A percentile compares a stretch with the other conserved stretches of the same genome.
phyloP scores from a whole-genome alignment of 2,329 filamentous ascomycete species.

The Alternaria sp. region DNA sequence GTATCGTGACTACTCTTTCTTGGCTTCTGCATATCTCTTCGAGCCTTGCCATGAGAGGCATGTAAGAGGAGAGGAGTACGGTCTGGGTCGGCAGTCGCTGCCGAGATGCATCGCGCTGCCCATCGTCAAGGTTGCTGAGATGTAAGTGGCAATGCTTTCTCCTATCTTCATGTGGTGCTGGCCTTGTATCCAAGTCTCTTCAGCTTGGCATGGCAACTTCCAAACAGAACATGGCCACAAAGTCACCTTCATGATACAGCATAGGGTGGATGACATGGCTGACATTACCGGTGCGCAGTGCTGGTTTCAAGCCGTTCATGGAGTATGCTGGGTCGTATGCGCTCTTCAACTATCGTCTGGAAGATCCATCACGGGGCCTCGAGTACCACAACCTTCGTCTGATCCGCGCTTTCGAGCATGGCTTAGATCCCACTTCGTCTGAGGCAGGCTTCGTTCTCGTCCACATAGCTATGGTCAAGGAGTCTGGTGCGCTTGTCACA shows the following conservation, averaged over 20 bases:
- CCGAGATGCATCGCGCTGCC: constrained; percentile 79
- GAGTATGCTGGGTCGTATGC: constrained; percentile 74
- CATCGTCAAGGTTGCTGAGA: constrained; percentile 80
- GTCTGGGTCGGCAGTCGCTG: constrained; percentile 74
- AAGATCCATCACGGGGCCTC: constrained; percentile 60
- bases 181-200: background rate
- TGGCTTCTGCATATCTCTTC: constrained; percentile 86
- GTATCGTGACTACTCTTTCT: constrained; percentile 90
- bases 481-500: constrained; percentile 78
- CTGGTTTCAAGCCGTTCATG: constrained; percentile 90
- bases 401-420: constrained; percentile 89
- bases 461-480: constrained; percentile 92
- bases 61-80: constrained; percentile 73
- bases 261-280: constrained; percentile 13
- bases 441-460: constrained; percentile 97
- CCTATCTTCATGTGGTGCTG: background rate
- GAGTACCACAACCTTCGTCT: constrained; percentile 74
- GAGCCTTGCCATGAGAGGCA: constrained; percentile 87
- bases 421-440: constrained; percentile 83
- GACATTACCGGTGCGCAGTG: constrained; percentile 47
- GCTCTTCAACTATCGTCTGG: constrained; percentile 68
- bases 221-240: background rate
- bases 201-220: background rate
- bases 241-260: background rate
- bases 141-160: constrained; percentile 66